Base-by-base conservation (phyloP, 2,329 filamentous ascomycete species). In the Phialocephala subalpina region DNA sequence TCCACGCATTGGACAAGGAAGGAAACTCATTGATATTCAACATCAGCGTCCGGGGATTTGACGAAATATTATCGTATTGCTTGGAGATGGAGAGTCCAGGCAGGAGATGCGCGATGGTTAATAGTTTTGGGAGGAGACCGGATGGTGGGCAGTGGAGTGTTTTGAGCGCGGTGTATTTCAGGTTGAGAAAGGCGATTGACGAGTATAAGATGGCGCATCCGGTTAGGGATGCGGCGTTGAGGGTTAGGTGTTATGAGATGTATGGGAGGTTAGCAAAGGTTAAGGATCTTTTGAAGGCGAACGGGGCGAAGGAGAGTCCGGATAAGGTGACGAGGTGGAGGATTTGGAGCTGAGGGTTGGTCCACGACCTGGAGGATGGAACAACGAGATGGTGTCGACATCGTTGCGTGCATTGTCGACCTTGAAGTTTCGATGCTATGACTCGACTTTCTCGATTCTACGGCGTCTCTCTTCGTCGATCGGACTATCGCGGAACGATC, bases 1-100 rank as follows among this genome's bases (percentile, higher is more conserved):
- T 72, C 18, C 69, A 72, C 22, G 70, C 69, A 7, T 45, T 71
- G 1, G 71, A 73, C 57, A 65, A 67, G 1, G 62, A 71, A 40
- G 71, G 70, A 0, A 71, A 73, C 56, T 68, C 58, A 35, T 53
- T 72, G 7, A 63, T 70, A 20, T 70, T 65, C 38, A 73, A 73
- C 60, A 66, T 71, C 36, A 63, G 69, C 20, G 67, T 64, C 8
- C 62, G 70, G 4, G 71, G 70, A 11, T 64, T 70, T 45, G 61
- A 66, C 33, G 71, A 70, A 42, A 66, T 71, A 18, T 61, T 73
- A 11, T 58, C 67, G 11, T 72, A 72, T 38, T 60, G 66, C 2
- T 64, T 72, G 1, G 40, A 58, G 16, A 65, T 74, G 29, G 70
- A 72, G 33, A 60, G 67, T 1, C 65, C 65, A 5, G 40, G 52